Percentiles rank a stretch among this genome's conserved stretches.
Conservation (phyloP, 345 rosid species). For the Lenwebbia sp. region DNA sequence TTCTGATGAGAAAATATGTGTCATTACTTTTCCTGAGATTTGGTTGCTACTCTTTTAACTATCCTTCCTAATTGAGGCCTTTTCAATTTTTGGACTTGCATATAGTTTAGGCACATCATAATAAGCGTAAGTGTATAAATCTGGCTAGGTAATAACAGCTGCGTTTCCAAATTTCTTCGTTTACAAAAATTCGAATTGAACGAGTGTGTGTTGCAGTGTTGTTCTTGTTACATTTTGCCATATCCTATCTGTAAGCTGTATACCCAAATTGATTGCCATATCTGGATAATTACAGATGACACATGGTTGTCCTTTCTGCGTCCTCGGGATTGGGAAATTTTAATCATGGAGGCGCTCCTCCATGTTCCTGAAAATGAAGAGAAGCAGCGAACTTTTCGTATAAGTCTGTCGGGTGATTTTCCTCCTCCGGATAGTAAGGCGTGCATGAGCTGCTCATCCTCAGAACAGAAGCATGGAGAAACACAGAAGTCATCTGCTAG, state of each 20-base stretch:
- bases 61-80: background rate
- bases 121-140: background rate
- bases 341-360: constrained; percentile 85
- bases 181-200: background rate
- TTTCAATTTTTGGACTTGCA: background rate
- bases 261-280: background rate
- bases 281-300: constrained; percentile 20
- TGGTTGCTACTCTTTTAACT: background rate
- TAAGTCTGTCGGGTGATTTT: constrained; percentile 28
- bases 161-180: background rate
- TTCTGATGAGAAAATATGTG: background rate
- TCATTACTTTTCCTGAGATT: background rate
- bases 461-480: constrained; percentile 10
- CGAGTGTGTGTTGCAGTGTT: background rate
- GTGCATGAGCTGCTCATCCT: constrained; percentile 17
- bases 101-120: background rate
- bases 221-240: background rate
- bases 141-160: background rate
- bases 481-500: constrained; percentile 8
- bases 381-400: constrained; percentile 48
- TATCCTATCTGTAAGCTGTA: background rate
- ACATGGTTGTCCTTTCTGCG: constrained; percentile 44
- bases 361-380: constrained; percentile 68
- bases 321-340: constrained; percentile 71
- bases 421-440: constrained; percentile 23